phyloP scores from a whole-genome alignment of 2,329 filamentous ascomycete species.

The Colletotrichum cordylinicola region DNA sequence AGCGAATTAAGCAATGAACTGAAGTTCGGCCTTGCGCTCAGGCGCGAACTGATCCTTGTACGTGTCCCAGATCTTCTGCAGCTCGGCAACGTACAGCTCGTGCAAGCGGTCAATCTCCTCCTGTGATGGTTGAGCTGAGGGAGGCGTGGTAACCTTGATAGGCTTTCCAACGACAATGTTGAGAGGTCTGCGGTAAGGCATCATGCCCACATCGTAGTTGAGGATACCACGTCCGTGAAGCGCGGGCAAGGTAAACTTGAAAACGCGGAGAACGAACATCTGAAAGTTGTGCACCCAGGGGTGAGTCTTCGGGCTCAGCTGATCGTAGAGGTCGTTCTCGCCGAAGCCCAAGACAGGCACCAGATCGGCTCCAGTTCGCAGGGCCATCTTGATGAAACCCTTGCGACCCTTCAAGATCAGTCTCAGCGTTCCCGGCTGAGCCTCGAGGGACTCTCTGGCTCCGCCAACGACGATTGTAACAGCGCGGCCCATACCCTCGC shows the following conservation, averaged over 20 bases:
- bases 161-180: slow-evolving; percentile 90
- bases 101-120: slow-evolving; percentile 84
- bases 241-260: slow-evolving; percentile 92
- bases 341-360: slow-evolving; percentile 93
- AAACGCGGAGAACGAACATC: slow-evolving; percentile 80
- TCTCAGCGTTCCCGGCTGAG: slow-evolving; percentile 76
- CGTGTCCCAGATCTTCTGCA: slow-evolving; percentile 74
- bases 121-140: slow-evolving; percentile 68
- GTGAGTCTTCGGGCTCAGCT: slow-evolving; percentile 78
- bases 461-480: slow-evolving; percentile 97
- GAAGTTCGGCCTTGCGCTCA: slow-evolving; percentile 67
- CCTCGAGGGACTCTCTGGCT: slow-evolving; percentile 89
- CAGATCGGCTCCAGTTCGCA: slow-evolving; percentile 89
- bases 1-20: slow-evolving; percentile 62
- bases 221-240: slow-evolving; percentile 92
- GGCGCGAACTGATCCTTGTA: slow-evolving; percentile 80
- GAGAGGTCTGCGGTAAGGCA: slow-evolving; percentile 88
- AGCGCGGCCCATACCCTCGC: slow-evolving; percentile 88
- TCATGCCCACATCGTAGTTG: slow-evolving; percentile 96
- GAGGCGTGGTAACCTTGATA: slow-evolving; percentile 69
- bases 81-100: slow-evolving; percentile 75
- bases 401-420: slow-evolving; percentile 85
- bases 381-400: slow-evolving; percentile 92
- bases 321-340: slow-evolving; percentile 95
- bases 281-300: slow-evolving; percentile 83